These are phyloP conservation scores for Geotrichum citri-aurantii DNA, from an alignment of 1,139 yeast species.

Conservation along the genomic window DNA sequence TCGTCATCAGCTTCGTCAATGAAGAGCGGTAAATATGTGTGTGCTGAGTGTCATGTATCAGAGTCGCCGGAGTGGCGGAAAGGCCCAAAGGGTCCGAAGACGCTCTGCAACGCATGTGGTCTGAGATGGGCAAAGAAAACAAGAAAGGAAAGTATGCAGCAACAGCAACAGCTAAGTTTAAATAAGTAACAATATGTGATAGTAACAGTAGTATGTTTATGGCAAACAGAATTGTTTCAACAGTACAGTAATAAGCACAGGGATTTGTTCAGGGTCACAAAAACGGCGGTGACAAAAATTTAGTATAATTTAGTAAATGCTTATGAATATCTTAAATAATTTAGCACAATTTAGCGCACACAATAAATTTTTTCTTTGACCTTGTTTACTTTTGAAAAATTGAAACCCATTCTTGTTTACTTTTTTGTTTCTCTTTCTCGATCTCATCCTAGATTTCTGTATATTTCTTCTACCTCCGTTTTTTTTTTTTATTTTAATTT, in stretches of 20 bases:
- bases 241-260: background rate
- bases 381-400: background rate
- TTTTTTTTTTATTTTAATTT: background rate
- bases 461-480: background rate
- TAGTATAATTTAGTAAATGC: background rate
- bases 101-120: slow-evolving; percentile 63
- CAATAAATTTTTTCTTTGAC: background rate
- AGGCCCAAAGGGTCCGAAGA: slow-evolving; percentile 60
- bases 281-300: background rate
- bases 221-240: background rate
- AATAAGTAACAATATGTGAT: background rate
- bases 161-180: background rate
- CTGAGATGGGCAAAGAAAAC: slow-evolving; percentile 45
- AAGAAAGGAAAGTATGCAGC: slow-evolving; percentile 25
- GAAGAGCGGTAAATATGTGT: slow-evolving; percentile 18
- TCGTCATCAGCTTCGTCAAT: background rate
- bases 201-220: background rate
- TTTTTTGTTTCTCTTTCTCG: background rate
- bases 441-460: background rate
- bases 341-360: background rate
- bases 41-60: slow-evolving; percentile 52
- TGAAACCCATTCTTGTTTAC: background rate
- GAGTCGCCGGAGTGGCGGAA: slow-evolving; percentile 66
- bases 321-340: background rate
- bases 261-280: background rate